phyloP scores from a whole-genome alignment of 176 grass and related monocot genomes.

The Hyparrhenia diplandra region DNA sequence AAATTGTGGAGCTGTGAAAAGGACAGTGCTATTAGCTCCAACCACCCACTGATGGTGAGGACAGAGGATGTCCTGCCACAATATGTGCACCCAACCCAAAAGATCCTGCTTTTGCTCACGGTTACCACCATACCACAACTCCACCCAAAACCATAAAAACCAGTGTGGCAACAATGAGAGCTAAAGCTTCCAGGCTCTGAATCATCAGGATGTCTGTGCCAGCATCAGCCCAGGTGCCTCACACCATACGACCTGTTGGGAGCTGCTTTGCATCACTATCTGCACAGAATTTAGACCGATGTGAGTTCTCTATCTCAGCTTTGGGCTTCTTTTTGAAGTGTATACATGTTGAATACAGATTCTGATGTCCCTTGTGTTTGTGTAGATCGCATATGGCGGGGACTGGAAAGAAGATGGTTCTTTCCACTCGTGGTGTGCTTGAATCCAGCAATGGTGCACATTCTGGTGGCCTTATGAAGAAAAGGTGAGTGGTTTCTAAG shows the following conservation, averaged over 20 bases:
- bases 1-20: conserved; percentile 20
- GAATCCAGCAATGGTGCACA: conserved; percentile 43
- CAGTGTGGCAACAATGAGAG: conserved; percentile 23
- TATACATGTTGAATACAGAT: background rate
- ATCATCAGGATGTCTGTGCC: conserved; percentile 41
- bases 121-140: background rate
- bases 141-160: conserved; percentile 33
- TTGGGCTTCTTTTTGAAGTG: background rate
- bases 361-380: background rate
- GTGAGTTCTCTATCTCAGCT: conserved; percentile 25
- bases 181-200: conserved; percentile 16
- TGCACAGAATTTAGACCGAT: background rate
- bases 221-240: conserved; percentile 26
- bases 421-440: conserved; percentile 25
- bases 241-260: conserved; percentile 7
- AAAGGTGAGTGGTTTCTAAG: conserved; percentile 40
- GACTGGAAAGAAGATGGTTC: conserved; percentile 19
- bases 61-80: conserved; percentile 5
- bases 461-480: conserved; percentile 44
- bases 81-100: background rate
- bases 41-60: conserved; percentile 24
- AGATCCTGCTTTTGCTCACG: background rate
- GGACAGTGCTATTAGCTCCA: conserved; percentile 20
- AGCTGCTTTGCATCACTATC: background rate
- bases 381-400: conserved; percentile 22